A percentile compares a stretch with the other conserved stretches of the same genome.
Evolutionary conservation across 805 yeast species (phyloP).

Genomic region (Hemisphaericaspora nanyangensis): DNA sequence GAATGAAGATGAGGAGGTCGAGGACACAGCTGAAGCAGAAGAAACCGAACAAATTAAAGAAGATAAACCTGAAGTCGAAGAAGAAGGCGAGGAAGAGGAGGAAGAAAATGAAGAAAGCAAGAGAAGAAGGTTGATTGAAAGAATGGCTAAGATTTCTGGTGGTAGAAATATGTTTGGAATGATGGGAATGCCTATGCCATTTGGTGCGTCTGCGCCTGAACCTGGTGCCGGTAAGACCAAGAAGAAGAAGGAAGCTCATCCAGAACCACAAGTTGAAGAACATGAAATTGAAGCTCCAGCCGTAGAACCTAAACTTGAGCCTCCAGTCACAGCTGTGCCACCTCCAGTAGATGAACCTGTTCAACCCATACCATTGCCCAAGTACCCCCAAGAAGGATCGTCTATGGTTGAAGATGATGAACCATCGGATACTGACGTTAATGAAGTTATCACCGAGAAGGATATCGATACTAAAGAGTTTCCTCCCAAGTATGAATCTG

Average conservation of each 20-base stretch:
- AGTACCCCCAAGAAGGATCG: conserved; percentile 8
- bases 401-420: conserved; percentile 23
- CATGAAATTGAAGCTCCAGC: conserved; percentile 9
- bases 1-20: not conserved
- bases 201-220: conserved; percentile 20
- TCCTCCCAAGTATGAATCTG: not conserved
- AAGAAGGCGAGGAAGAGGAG: conserved; percentile 51
- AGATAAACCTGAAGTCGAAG: conserved; percentile 45
- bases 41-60: conserved; percentile 16
- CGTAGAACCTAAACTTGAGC: conserved; percentile 5
- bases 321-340: conserved; percentile 43
- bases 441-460: conserved; percentile 2
- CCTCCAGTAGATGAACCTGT: conserved; percentile 24
- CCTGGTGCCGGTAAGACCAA: conserved; percentile 6
- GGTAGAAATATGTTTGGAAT: conserved; percentile 76
- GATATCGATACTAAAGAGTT: not conserved
- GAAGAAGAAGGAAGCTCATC: conserved; percentile 10
- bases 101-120: conserved; percentile 75
- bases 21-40: conserved; percentile 9
- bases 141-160: conserved; percentile 96
- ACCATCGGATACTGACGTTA: conserved; percentile 7
- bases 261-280: conserved; percentile 16
- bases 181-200: conserved; percentile 52
- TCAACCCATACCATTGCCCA: conserved; percentile 21
- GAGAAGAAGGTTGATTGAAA: conserved; percentile 73